Evolutionary conservation across 179 eudicot species (phyloP).

Genomic region (Spergularia azorica): DNA sequence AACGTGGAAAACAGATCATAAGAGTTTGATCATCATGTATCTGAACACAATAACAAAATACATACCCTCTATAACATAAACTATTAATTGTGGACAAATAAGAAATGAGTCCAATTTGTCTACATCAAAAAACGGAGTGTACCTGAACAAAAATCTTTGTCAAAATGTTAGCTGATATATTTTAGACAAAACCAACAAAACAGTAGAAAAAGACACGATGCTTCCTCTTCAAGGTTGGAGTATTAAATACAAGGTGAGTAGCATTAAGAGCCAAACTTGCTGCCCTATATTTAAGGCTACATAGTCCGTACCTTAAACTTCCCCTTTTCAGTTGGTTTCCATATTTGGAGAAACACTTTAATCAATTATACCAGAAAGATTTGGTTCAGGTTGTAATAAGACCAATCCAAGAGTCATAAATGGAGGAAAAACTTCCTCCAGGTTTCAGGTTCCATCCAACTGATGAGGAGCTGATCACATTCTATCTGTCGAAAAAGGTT

Average conservation of each 20-base stretch:
- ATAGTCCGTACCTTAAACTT: constrained; percentile 16
- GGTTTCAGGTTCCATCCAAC: constrained; percentile 91
- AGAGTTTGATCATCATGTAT: too few relatives aligned
- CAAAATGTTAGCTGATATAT: constrained; percentile 37
- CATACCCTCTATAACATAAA: too few relatives aligned
- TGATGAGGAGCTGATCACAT: constrained; percentile 82
- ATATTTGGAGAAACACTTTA: neutral
- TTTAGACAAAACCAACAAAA: constrained; percentile 11
- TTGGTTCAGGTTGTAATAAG: neutral
- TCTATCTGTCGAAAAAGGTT: constrained; percentile 57
- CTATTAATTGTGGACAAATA: too few relatives aligned
- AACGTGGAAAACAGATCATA: too few relatives aligned
- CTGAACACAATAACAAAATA: too few relatives aligned
- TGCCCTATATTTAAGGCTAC: constrained; percentile 15
- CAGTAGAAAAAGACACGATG: constrained; percentile 4
- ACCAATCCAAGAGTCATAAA: neutral
- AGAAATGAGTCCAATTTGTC: too few relatives aligned
- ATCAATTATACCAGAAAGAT: neutral
- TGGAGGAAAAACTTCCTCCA: constrained; percentile 88
- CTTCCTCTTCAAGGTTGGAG: constrained; percentile 29
- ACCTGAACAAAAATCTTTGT: constrained; percentile 12
- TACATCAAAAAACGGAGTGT: too few relatives aligned
- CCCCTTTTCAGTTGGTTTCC: constrained; percentile 17
- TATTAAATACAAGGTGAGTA: constrained; percentile 3
- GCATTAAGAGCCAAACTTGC: constrained; percentile 16